These are phyloP conservation scores for Zygosaccharomyces lentus DNA, from an alignment of 805 yeast genomes.

Conservation along the genomic window DNA sequence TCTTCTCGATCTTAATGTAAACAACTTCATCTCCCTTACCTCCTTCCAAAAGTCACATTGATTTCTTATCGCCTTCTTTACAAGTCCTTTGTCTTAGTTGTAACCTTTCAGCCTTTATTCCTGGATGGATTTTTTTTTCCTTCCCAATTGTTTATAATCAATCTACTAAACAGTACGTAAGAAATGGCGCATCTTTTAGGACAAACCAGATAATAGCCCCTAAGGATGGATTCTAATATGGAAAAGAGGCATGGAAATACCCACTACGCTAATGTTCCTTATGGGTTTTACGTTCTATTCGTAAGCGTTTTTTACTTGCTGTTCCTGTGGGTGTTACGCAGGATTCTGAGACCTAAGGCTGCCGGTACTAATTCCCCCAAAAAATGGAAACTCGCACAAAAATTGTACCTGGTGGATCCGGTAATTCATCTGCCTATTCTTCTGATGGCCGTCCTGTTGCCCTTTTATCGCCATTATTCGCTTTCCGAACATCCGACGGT, in stretches of 20 bases:
- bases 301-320: constrained; percentile 41
- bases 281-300: constrained; percentile 51
- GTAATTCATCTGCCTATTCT: constrained; percentile 36
- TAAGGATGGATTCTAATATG: constrained; percentile 5
- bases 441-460: constrained; percentile 32
- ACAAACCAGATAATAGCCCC: not conserved
- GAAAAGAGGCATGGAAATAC: constrained; percentile 46
- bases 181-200: constrained; percentile 1
- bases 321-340: constrained; percentile 35
- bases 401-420: constrained; percentile 38
- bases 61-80: too few relatives aligned
- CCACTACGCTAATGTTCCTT: constrained; percentile 55
- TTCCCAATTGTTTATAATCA: not conserved
- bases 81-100: not conserved
- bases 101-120: not conserved
- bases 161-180: not conserved
- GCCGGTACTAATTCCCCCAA: constrained; percentile 39
- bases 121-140: not conserved
- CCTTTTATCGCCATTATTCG: constrained; percentile 35
- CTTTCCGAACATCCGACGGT: constrained; percentile 24
- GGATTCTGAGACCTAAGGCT: constrained; percentile 38
- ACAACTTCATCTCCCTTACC: too few relatives aligned
- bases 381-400: constrained; percentile 30
- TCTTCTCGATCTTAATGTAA: too few relatives aligned
- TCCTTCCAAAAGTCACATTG: too few relatives aligned